These are phyloP conservation scores for Chlamydomonas sp. DNA, from an alignment of 139 green algal species.

Conservation along the genomic window DNA sequence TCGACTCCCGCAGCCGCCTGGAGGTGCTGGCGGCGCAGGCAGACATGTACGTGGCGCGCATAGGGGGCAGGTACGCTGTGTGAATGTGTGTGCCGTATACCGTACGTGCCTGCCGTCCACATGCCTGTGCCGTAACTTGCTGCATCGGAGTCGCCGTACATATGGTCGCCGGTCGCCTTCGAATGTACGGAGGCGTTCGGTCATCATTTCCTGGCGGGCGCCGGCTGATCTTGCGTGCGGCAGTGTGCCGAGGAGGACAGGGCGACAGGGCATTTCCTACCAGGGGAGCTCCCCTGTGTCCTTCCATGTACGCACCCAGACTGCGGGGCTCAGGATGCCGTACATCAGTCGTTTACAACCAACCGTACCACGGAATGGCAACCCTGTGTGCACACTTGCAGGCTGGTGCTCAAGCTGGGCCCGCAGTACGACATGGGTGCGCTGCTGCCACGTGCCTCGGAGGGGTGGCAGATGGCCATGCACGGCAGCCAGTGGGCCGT, in stretches of 20 bases:
- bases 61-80: constrained; percentile 52
- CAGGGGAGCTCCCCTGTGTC: no score
- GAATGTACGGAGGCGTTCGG: no score
- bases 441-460: not conserved
- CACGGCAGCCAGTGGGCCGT: constrained; percentile 20
- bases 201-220: no score
- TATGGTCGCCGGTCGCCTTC: no score
- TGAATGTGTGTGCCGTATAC: not conserved
- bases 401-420: constrained; percentile 43
- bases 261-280: no score
- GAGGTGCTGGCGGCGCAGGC: constrained; percentile 71
- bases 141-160: not conserved
- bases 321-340: not conserved
- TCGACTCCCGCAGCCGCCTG: constrained; percentile 66
- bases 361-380: not conserved
- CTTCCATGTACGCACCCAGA: not conserved
- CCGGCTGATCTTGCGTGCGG: no score
- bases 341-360: not conserved
- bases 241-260: no score
- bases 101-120: not conserved
- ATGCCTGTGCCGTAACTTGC: no score
- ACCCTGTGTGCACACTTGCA: not conserved
- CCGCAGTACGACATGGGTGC: constrained; percentile 38
- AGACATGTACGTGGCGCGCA: constrained; percentile 78
- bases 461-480: not conserved